Conservation (phyloP, 192 early-diverging fungal species). For the Mortierella alpina region DNA sequence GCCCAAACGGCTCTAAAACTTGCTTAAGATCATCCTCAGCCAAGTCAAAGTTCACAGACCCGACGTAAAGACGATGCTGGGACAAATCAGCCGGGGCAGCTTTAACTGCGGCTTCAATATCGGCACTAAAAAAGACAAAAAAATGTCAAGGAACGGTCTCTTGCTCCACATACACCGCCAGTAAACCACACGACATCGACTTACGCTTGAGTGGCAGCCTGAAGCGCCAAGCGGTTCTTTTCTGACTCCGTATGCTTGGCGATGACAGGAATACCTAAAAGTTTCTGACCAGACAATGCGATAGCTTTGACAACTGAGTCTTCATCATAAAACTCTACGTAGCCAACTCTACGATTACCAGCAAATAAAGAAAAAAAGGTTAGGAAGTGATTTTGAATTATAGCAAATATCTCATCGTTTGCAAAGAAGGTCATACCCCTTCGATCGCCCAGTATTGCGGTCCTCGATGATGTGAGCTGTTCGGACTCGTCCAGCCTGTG, state of each 20-base stretch:
- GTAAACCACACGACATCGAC: constrained; percentile 19
- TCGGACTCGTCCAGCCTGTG: constrained; percentile 82
- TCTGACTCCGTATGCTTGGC: constrained; percentile 93
- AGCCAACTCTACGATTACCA: constrained; percentile 79
- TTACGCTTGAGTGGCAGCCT: constrained; percentile 63
- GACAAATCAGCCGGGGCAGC: constrained; percentile 56
- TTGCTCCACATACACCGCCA: too few relatives aligned
- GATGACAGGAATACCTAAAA: constrained; percentile 94
- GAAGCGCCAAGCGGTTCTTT: constrained; percentile 85
- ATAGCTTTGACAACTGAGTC: constrained; percentile 86
- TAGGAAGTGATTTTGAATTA: neutral
- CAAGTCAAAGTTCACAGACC: constrained; percentile 71
- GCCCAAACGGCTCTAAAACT: constrained; percentile 88
- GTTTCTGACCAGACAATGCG: constrained; percentile 83
- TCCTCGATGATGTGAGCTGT: constrained; percentile 92
- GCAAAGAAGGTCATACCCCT: constrained; percentile 70
- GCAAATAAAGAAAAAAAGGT: neutral
- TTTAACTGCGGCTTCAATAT: constrained; percentile 25
- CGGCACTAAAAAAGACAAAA: constrained; percentile 6
- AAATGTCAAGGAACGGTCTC: too few relatives aligned
- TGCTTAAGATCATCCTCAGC: constrained; percentile 79
- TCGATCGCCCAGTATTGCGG: constrained; percentile 82
- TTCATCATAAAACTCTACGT: constrained; percentile 95
- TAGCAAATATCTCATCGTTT: constrained; percentile 1
- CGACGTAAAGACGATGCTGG: constrained; percentile 71